Evolutionary conservation across 768 basidiomycete species (phyloP).

Genomic region (Termitomyces sp.): DNA sequence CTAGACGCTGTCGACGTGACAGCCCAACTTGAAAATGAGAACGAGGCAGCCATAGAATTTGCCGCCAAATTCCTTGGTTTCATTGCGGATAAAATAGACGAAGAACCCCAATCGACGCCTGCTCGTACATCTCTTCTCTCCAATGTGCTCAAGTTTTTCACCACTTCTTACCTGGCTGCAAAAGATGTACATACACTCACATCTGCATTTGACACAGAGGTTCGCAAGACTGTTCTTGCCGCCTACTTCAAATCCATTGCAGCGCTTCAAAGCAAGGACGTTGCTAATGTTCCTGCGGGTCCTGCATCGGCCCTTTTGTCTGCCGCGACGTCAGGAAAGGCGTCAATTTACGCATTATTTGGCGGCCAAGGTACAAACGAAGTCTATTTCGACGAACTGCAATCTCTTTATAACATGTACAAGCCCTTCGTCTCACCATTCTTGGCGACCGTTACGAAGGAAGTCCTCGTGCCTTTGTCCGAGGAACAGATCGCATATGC

Average conservation of each 20-base stretch:
- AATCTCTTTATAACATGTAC: conserved; percentile 88
- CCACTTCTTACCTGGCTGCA: conserved; percentile 60
- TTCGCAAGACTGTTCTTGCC: conserved; percentile 70
- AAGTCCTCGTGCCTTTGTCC: conserved; percentile 70
- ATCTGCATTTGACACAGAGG: conserved; percentile 68
- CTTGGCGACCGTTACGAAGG: conserved; percentile 54
- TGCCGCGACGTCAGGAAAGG: conserved; percentile 56
- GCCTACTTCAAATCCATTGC: conserved; percentile 79
- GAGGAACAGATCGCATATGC: conserved; percentile 51
- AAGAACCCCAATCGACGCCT: conserved; percentile 44
- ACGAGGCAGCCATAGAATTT: conserved; percentile 72
- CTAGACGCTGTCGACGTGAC: conserved; percentile 52
- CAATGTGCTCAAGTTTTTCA: conserved; percentile 75
- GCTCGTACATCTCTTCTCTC: conserved; percentile 66
- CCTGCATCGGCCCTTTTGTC: conserved; percentile 66
- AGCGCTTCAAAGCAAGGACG: conserved; percentile 53
- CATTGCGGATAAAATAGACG: conserved; percentile 57
- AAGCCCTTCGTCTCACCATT: conserved; percentile 77
- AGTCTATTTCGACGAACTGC: conserved; percentile 95
- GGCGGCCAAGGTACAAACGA: conserved; percentile 99
- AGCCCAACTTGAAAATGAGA: conserved; percentile 44
- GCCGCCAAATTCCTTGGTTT: conserved; percentile 80
- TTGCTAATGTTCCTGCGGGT: conserved; percentile 50
- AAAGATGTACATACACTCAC: conserved; percentile 82
- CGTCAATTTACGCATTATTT: conserved; percentile 86